Base-by-base conservation (phyloP, 2,329 filamentous ascomycete genomes). In the Fusarium sp. region DNA sequence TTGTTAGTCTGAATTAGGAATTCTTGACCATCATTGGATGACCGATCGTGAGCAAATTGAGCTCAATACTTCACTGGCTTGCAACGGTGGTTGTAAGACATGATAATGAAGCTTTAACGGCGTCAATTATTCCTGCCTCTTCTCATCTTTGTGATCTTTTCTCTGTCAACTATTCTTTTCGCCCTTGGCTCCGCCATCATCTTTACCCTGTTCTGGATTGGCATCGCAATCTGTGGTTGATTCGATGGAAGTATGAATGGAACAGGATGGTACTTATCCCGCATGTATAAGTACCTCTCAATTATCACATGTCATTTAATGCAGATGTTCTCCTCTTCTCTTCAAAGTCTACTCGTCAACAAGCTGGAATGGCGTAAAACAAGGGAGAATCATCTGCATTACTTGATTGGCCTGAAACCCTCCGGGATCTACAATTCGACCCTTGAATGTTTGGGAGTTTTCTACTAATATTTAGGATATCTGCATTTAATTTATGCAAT, bases 121-220 rank as follows among this genome's bases (percentile, higher is more conserved):
- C 3, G 34, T 38, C 18, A n/a, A 38, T 89, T 89, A 18, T 85
- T 89, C 61, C 79, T 92, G 16, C 93, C 93, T 2, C 74, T 94
- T 62, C 79, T 90, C 43, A 81, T 94, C 67, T 95, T 96, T 82
- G 69, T 85, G 58, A 82, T 87, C 22, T 22, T 22, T 4, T 22
- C 22, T 22, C 22, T 71, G 43, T 88, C 87, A 40, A 87, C 90
- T 63, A 80, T 90, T 67, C 78, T 89, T 67, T 86, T 93, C 77
- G 87, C 90, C 16, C 76, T 92, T 43, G 80, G 89, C 41, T 84
- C 85, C 29, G 90, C 90, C 16, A 75, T 92, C 43, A 74, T 90
- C 60, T 92, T 93, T 82, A 86, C 87, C 2, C 84, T 92, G 49
- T 90, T 92, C 82, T 91, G 89, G 83, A 85, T 89, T 57, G 88